Evolutionary conservation across 2,329 filamentous ascomycete genomes (phyloP), one percentile per base, ranked within the genome.

Genomic region (Diaporthe citriasiana): DNA sequence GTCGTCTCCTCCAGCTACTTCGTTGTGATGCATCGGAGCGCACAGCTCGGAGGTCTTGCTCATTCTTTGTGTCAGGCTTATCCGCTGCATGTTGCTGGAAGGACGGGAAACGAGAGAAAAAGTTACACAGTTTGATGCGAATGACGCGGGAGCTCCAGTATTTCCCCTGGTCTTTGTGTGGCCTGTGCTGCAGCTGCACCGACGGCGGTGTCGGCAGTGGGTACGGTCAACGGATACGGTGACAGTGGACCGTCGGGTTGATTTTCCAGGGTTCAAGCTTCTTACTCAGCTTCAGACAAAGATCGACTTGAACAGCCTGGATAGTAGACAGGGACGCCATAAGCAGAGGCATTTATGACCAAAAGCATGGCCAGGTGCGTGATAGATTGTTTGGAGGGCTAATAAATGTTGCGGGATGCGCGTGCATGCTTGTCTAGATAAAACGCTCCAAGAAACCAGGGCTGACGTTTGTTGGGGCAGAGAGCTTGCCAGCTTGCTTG

Each of bases 131-230:
- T 19, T 19, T 10, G 56, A 60, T 6, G n/a, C 30, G 19, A 47
- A 66, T 66, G 35, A 17, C 10, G 19, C 30, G 12, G 63, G 5
- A 51, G 45, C 45, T 50, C 42, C 42, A 38, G 42, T 66, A 35
- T 35, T 65, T 66, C 22, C 13, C 59, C 59, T 38, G 40, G 4
- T 35, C 10, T 66, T 33, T 38, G 30, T 66, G 45, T 40, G 63
- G 45, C 63, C 63, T 66, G 63, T 66, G 63, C 63, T 66, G 63
- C 63, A 50, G 45, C 63, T 27, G 22, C 60, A 35, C 10, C 17
- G 15, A 25, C 30, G 4, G 30, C 22, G 30, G 30, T 30, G 60
- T 27, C 40, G 38, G 40, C 17, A 2, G 45, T 5, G 2, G 42
- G 42, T 45, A 68, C 63, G 47, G 63, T 57, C 12, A 15, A 38